Evolutionary conservation across 345 rosid species (phyloP), one percentile per base, ranked within the genome.

Genomic region (Physaria fendleri): DNA sequence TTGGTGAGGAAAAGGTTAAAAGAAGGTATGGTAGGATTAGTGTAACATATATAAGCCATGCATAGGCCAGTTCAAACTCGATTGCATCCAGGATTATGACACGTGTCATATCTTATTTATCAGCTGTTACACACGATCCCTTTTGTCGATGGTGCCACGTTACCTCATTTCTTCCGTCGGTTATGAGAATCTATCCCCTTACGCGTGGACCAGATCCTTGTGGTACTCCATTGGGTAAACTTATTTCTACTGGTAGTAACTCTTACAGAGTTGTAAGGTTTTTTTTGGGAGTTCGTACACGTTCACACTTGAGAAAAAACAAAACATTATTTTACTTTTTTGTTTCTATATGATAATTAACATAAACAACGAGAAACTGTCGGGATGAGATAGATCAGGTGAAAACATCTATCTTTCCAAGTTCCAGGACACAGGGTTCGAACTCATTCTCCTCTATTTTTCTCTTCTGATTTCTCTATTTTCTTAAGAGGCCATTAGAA

Each of bases 11-110:
- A 62, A 45, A 65, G 49, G 74, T 56, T 66, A 74, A 72, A 43
- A 34, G 47, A 49, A 59, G 46, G 38, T 70, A 28, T 39, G 68
- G 64, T 47, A 55, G 69, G 79, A 59, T 61, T 59, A 63, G 74
- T 69, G 87, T 71, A 69, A 83, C 79, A 65, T 62, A 61, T 62
- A 61, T 48, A 66, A 41, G 64, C 32, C 85, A 83, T 85, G 94
- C 94, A 85, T 69, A 74, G 87, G 89, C 77, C 79, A 58, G 57
- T 23, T 53, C 59, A 77, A 73, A 71, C 71, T 68, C 66, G 5
- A 63, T 65, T 32, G 45, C 32, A 61, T 59, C 74, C 72, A 76
- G 25, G 54, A 55, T 4, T 2, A 3, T 23, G 74, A 65, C 85
- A 81, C 82, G 87, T 76, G 81, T 55, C 45, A 2, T 32, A 11